Evolutionary conservation across 139 green algal genomes (phyloP), one percentile per base, ranked within the genome.

Genomic region (Chlamydomonas sp.): DNA sequence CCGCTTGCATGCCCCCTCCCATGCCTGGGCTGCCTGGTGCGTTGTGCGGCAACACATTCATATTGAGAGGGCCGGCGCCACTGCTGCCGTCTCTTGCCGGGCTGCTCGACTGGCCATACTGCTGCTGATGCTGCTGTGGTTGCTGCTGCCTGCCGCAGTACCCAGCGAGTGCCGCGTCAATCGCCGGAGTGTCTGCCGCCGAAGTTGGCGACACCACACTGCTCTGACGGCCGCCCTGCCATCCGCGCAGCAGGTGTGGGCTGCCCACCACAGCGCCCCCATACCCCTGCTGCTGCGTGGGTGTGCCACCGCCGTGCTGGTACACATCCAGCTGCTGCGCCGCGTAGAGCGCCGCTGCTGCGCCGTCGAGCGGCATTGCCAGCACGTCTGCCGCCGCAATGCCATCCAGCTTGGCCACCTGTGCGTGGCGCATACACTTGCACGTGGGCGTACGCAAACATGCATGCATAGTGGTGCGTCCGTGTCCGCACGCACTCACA

Each of bases 361-460:
- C 57, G 16, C 48, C n/a, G n/a, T 82, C 72, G 43, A 71, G 72
- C 20, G 65, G 67, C 4, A 50, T n/a, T 5, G 38, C 54, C 29
- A 81, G 59, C 1, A 65, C 71, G 30, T 77, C 61, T 0, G 69
- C 54, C 8, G 30, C 58, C 39, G n/a, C 65, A 1, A 74, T 2
- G 0, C 74, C 33, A 65, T 92, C 85, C 36, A 89, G 68, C 58
- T 71, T 28, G 16, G 70, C 61, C n/a, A 92, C 69, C n/a, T n/a
- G n/a, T n/a, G n/a, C n/a, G n/a, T n/a, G n/a, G n/a, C n/a, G n/a
- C n/a, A n/a, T n/a, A n/a, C n/a, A n/a, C n/a, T n/a, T n/a, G n/a
- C n/a, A n/a, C n/a, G n/a, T n/a, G n/a, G n/a, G n/a, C n/a, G n/a
- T n/a, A n/a, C n/a, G n/a, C n/a, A n/a, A n/a, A n/a, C n/a, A n/a